These are phyloP conservation scores for Yarrowia bubula DNA, from an alignment of 805 yeast genomes.

Conservation along the genomic window DNA sequence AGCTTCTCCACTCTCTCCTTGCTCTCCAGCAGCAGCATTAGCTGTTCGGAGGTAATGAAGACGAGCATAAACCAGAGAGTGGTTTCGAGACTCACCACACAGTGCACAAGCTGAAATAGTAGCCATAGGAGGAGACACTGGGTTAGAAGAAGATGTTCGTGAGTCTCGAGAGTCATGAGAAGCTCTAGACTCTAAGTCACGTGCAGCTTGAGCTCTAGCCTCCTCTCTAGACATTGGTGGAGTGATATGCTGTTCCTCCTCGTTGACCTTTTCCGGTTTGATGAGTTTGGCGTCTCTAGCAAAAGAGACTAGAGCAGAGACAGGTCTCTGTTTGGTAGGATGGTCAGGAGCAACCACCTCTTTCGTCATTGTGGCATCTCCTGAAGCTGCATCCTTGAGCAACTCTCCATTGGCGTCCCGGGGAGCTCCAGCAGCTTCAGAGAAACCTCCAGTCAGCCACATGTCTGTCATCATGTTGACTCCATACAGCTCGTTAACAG, in stretches of 20 bases:
- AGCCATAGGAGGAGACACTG: constrained; percentile 62
- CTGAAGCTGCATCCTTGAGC: constrained; percentile 13
- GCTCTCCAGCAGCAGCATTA: constrained; percentile 32
- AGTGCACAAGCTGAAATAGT: constrained; percentile 71
- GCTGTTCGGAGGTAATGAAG: constrained; percentile 60
- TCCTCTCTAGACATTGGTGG: constrained; percentile 17
- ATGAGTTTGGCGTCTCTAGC: constrained; percentile 15
- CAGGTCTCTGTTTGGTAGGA: constrained; percentile 16
- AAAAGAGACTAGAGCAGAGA: constrained; percentile 7
- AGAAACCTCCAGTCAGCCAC: constrained; percentile 23
- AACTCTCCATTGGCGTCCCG: constrained; percentile 15
- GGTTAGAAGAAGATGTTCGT: neutral
- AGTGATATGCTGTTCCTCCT: constrained; percentile 3
- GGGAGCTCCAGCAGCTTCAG: constrained; percentile 19
- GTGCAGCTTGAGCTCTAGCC: neutral
- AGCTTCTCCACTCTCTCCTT: constrained; percentile 17
- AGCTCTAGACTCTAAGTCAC: constrained; percentile 7
- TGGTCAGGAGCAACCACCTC: constrained; percentile 6
- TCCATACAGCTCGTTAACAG: constrained; percentile 58
- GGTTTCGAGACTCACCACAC: constrained; percentile 77
- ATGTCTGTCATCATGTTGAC: constrained; percentile 20
- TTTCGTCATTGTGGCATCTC: constrained; percentile 4
- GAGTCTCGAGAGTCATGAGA: constrained; percentile 7
- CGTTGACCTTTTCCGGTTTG: neutral
- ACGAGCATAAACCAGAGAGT: constrained; percentile 72